phyloP scores from a whole-genome alignment of 495 filamentous ascomycete species.

The Lasiosphaeria ovina region DNA sequence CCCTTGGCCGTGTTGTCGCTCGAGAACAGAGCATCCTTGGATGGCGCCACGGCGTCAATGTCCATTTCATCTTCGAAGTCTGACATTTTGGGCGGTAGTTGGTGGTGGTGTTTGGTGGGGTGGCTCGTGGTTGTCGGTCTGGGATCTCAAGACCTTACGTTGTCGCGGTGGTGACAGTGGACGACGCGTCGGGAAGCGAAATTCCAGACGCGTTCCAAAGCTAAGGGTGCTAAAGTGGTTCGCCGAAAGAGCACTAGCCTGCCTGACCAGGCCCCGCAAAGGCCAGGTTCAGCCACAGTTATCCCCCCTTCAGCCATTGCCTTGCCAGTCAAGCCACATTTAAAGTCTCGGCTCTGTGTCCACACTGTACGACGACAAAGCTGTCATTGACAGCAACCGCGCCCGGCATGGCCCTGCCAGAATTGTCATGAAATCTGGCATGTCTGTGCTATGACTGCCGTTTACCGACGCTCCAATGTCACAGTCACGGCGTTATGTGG shows the following conservation, averaged over 20 bases:
- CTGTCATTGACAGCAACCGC: no score
- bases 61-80: conserved; percentile 91
- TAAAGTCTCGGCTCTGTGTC: no score
- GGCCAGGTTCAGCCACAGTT: no score
- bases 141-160: background rate
- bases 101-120: background rate
- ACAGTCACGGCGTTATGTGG: no score
- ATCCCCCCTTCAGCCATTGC: no score
- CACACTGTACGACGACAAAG: no score
- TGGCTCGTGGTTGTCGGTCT: background rate
- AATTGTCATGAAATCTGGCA: no score
- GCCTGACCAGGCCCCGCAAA: background rate
- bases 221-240: background rate
- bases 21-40: conserved; percentile 57
- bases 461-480: no score
- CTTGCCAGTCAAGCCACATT: no score
- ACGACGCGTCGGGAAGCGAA: background rate
- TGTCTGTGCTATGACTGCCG: no score
- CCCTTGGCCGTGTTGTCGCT: conserved; percentile 71
- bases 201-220: background rate
- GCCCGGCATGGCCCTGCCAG: no score
- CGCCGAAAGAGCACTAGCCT: background rate
- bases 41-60: conserved; percentile 64
- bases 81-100: conserved; percentile 59
- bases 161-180: background rate